Evolutionary conservation across 306 rosid species (phyloP), one percentile per base, ranked within the genome.

Genomic region (Sicyos edulis): DNA sequence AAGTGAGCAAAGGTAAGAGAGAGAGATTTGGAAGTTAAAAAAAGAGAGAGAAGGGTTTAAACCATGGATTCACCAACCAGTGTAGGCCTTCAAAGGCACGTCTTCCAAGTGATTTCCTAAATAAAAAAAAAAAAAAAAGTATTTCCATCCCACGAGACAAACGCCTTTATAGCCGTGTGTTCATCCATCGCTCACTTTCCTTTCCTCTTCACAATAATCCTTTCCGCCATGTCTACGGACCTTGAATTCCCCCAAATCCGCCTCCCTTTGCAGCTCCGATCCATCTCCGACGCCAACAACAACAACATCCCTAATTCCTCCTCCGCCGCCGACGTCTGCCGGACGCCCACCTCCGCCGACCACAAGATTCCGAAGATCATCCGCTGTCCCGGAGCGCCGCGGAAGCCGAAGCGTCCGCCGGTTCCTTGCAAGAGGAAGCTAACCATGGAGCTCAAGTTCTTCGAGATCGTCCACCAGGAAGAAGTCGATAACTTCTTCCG

Each of bases 331-430:
- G 37, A 37, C 57, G 71, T 16, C 16, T 86, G 87, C 49, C 81
- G 77, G 57, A 83, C 89, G 0, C 89, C 89, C 4, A 83, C 80
- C 24, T 80, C 87, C 4, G 76, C 70, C 26, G 79, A 79, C 13
- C 60, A 80, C 71, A 78, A 70, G 58, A 83, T 85, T 71, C 87
- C 90, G 12, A 54, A 52, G 32, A 54, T 81, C 52, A 15, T 81
- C 13, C 57, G 74, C 56, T 86, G 90, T 19, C 90, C 90, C 16
- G 86, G 87, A 6, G 87, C 90, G 8, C 90, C 90, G 3, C 59
- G 76, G 72, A 86, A 83, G 77, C 81, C 83, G 0, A 78, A 70
- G 44, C 62, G 75, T 5, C 73, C 76, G 5, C 82, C 56, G 1
- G 42, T 76, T 1, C 52, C 82, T 7, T 81, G 87, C 79, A 86